These are phyloP conservation scores for Candida freyschussii DNA, from an alignment of 1,139 yeast genomes.

Conservation along the genomic window DNA sequence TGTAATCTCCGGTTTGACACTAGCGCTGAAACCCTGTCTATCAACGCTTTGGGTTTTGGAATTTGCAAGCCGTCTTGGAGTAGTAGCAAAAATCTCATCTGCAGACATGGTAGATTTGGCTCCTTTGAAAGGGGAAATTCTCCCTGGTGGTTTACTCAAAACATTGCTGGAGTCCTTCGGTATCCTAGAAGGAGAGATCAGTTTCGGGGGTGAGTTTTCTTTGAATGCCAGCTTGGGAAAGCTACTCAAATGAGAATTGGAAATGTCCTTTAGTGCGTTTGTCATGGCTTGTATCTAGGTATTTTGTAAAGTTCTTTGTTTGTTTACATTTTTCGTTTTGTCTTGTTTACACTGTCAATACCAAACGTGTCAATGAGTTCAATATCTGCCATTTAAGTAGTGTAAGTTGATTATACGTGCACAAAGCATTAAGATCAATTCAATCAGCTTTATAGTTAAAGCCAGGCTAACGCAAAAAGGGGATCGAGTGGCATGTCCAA, in stretches of 20 bases:
- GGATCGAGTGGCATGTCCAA: too few species aligned
- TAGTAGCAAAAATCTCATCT: constrained; percentile 17
- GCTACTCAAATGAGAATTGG: constrained; percentile 8
- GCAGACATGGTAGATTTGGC: constrained; percentile 11
- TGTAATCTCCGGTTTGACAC: constrained; percentile 11
- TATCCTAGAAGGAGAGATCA: constrained; percentile 4
- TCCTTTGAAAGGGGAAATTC: constrained; percentile 25
- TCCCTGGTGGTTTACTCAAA: constrained; percentile 19
- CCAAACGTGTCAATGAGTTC: too few species aligned
- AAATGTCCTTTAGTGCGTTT: constrained; percentile 12
- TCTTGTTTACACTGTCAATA: not conserved
- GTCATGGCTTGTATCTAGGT: too few species aligned
- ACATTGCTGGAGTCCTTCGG: constrained; percentile 6
- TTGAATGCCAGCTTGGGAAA: constrained; percentile 15
- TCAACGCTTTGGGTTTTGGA: constrained; percentile 22
- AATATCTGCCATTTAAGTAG: too few species aligned
- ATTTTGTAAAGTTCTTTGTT: not conserved
- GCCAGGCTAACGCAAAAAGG: too few species aligned
- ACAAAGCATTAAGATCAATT: too few species aligned
- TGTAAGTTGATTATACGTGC: too few species aligned
- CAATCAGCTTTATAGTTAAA: not conserved
- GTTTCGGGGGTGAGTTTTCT: constrained; percentile 15
- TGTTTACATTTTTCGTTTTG: constrained; percentile 8
- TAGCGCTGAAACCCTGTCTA: constrained; percentile 9
- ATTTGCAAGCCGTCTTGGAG: constrained; percentile 17